Evolutionary conservation across 345 rosid species (phyloP), one percentile per base, ranked within the genome.

Genomic region (Rhodamnia rubescens): DNA sequence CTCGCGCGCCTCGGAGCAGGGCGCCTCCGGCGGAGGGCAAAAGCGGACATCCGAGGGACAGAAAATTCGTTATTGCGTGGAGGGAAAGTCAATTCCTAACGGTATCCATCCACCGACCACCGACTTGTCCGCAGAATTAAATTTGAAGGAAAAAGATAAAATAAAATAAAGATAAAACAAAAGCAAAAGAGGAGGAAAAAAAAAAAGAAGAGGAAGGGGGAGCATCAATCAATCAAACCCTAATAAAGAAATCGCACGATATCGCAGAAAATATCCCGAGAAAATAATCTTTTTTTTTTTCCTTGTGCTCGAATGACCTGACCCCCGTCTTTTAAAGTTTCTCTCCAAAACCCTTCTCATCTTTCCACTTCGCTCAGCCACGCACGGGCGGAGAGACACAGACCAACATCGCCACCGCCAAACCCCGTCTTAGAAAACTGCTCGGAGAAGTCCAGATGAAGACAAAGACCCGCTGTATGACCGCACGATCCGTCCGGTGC

Each of bases 61-160:
- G 21, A 36, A 36, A 11, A 69, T 18, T 86, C 91, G 91, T 87
- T 86, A 85, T 92, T 89, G 91, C 92, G 93, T 92, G 89, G 87
- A 87, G 87, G 85, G 58, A 89, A 94, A 94, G 98, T 94, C 95
- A 94, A 94, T 90, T 89, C 92, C 91, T 87, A 95, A 95, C 95
- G 93, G 96, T 92, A 92, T 93, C 94, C 86, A 90, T 88, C 94
- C 93, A 93, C 96, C 98, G 94, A 93, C 98, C 96, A 91, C 95
- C 96, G 98, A 95, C 96, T 96, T 87, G 87, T 88, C 69, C 82
- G 61, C 55, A 80, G 15, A 15, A 4, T 36, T 4, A 2, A 18
- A 27, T 53, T 16, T 53, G 21, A 24, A 26, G 7, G 32, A 8
- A 69, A 8, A 16, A 27, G 3, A 29, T 29, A 61, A 69, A 0